Base-by-base conservation (phyloP, 2,329 filamentous ascomycete genomes). In the Akanthomyces muscarius region DNA sequence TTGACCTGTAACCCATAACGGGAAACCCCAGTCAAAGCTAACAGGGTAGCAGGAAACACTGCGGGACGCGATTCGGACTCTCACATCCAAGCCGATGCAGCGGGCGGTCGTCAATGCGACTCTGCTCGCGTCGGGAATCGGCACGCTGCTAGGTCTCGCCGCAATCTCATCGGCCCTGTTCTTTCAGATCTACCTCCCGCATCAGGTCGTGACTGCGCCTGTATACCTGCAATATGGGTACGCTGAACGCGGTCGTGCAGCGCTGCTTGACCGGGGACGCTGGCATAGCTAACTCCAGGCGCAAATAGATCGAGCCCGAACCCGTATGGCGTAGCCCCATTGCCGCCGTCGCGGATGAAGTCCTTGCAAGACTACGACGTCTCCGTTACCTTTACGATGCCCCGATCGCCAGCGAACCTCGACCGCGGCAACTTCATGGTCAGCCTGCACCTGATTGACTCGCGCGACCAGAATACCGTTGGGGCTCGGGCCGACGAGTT, bases 351-450 rank as follows among this genome's bases (percentile, higher is more conserved):
- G 18, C 80, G 84, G 53, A 78, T 95, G 66, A 86, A 89, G 67
- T 80, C 86, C 21, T 81, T 85, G 53, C 94, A 97, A 73, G 83
- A 88, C 54, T 99, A 99, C 80, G 92, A 98, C 74, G 83, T 99
- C 48, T 82, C 84, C 5, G 81, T 98, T 1, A 81, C 86, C 25
- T 81, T 99, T 38, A 83, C 85, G 4, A 81, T 99, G 66, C 95
- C 95, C 21, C 87, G 89, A 47, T 95, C 91, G 2, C 87, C 86
- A 0, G 76, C 82, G 1, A 99, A 99, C 70, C 77, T 90, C 25
- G 84, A 83, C 2, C 84, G 85, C 16, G 95, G 95, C 33, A 98
- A 98, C 77, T 98, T 97, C 80, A 99, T 99, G 95, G 79, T 98
- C 21, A 88, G 90, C 53, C 78, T 97, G 18, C 84, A 86, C 65